Percentiles rank a stretch among this genome's conserved stretches.
phyloP scores from a whole-genome alignment of 495 filamentous ascomycete species.

The Lophium mytilinum region DNA sequence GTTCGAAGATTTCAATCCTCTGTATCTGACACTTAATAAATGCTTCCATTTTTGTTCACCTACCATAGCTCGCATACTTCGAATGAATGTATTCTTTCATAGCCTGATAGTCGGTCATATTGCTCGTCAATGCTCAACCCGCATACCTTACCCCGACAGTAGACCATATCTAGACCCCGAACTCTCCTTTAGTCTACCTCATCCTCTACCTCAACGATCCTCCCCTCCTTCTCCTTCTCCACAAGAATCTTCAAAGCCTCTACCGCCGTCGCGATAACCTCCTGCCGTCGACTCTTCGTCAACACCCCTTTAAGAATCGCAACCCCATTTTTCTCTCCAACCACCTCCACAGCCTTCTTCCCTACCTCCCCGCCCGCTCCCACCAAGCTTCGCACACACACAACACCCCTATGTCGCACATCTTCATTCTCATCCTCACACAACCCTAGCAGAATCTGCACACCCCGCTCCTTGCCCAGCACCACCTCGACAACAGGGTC shows the following conservation, averaged over 20 bases:
- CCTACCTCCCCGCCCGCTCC: constrained; percentile 45
- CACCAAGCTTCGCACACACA: constrained; percentile 61
- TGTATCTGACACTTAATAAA: no score
- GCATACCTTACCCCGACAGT: no score
- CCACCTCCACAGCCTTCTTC: constrained; percentile 32
- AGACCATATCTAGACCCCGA: no score
- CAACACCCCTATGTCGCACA: constrained; percentile 67
- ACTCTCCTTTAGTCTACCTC: no score
- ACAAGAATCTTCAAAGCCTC: constrained; percentile 24
- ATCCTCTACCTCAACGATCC: no score
- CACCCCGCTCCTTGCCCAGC: constrained; percentile 57
- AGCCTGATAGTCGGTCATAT: no score
- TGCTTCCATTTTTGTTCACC: no score
- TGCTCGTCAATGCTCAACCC: no score
- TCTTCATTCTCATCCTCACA: constrained; percentile 61
- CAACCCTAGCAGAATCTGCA: constrained; percentile 61
- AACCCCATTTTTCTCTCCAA: constrained; percentile 34
- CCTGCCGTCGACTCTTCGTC: constrained; percentile 13
- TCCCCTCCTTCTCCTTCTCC: background rate
- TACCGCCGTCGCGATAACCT: constrained; percentile 15
- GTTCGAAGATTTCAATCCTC: no score
- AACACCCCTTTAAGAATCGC: constrained; percentile 24
- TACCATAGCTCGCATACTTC: no score
- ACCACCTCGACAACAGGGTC: constrained; percentile 63
- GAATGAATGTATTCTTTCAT: no score